A percentile compares a stretch with the other conserved stretches of the same genome.
Conservation (phyloP, 2,329 filamentous ascomycete genomes). For the Fusarium citri region DNA sequence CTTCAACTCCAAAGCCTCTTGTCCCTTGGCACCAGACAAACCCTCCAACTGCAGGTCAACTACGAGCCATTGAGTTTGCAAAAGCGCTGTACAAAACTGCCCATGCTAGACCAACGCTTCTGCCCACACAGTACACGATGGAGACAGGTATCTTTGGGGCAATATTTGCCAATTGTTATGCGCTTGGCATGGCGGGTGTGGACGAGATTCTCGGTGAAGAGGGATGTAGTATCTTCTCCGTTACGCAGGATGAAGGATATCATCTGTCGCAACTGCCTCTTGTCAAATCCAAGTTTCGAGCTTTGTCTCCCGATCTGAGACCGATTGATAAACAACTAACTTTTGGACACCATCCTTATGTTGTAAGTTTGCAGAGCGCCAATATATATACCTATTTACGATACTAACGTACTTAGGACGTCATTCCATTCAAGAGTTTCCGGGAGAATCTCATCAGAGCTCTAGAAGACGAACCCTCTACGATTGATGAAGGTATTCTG, state of each 20-base stretch:
- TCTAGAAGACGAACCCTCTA: slow-evolving; percentile 40
- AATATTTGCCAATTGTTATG: slow-evolving; percentile 53
- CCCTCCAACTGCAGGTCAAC: slow-evolving; percentile 30
- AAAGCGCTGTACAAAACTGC: slow-evolving; percentile 33
- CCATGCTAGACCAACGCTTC: slow-evolving; percentile 22
- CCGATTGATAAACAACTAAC: slow-evolving; percentile 50
- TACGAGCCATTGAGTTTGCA: slow-evolving; percentile 39
- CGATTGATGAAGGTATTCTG: slow-evolving; percentile 52
- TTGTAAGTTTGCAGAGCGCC: slow-evolving; percentile 35
- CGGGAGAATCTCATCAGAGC: slow-evolving; percentile 47
- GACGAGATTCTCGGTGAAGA: slow-evolving; percentile 45
- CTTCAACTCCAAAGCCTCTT: not conserved
- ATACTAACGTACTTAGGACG: slow-evolving; percentile 43
- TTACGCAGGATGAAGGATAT: slow-evolving; percentile 41
- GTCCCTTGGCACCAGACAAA: not conserved
- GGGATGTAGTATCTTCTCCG: slow-evolving; percentile 49
- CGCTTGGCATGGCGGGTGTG: slow-evolving; percentile 47
- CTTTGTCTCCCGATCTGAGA: slow-evolving; percentile 46
- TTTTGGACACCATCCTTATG: slow-evolving; percentile 51
- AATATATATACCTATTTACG: not conserved
- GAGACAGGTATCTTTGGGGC: slow-evolving; percentile 49
- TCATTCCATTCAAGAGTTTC: slow-evolving; percentile 51
- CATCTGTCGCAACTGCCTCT: slow-evolving; percentile 41
- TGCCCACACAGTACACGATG: slow-evolving; percentile 33
- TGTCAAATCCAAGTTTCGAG: slow-evolving; percentile 43